Evolutionary conservation across 1,284 basidiomycete species (phyloP).

Genomic region (Mrakiaceae sp.): DNA sequence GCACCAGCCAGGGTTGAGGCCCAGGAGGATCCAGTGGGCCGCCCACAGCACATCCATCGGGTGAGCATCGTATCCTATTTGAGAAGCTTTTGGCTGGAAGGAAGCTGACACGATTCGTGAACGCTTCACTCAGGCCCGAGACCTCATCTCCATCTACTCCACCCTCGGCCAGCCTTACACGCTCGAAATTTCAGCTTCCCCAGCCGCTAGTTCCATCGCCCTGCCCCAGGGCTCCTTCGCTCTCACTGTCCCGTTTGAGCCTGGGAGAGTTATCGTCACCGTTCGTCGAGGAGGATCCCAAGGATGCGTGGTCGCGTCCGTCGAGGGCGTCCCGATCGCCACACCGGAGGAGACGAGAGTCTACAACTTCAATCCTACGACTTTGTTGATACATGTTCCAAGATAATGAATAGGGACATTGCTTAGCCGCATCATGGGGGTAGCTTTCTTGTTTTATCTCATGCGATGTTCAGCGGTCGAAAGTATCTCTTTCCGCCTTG

Average conservation of each 20-base stretch:
- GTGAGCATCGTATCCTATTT: conserved; percentile 20
- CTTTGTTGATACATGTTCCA: too few species aligned
- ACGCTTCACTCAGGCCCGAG: conserved; percentile 26
- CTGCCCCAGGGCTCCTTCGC: neutral
- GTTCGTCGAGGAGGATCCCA: conserved; percentile 16
- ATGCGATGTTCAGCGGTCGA: too few species aligned
- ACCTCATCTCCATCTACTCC: conserved; percentile 22
- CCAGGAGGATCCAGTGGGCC: conserved; percentile 24
- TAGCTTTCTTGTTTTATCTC: too few species aligned
- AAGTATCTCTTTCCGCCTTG: too few species aligned
- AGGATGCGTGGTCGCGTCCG: conserved; percentile 17
- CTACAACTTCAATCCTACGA: neutral
- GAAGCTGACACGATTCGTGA: neutral
- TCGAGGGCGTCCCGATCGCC: conserved; percentile 17
- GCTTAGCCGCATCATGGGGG: too few species aligned
- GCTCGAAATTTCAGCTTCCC: conserved; percentile 27
- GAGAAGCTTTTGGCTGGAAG: too few species aligned
- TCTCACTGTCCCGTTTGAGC: conserved; percentile 24
- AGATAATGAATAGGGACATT: too few species aligned
- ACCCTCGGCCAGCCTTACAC: neutral
- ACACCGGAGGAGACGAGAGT: neutral
- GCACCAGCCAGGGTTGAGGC: conserved; percentile 22
- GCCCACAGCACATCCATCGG: conserved; percentile 29
- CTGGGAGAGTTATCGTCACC: conserved; percentile 27
- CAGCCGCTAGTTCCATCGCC: neutral